A percentile compares a stretch with the other conserved stretches of the same genome.
phyloP scores from a whole-genome alignment of 2,329 filamentous ascomycete genomes.

The Juglanconis sp. region DNA sequence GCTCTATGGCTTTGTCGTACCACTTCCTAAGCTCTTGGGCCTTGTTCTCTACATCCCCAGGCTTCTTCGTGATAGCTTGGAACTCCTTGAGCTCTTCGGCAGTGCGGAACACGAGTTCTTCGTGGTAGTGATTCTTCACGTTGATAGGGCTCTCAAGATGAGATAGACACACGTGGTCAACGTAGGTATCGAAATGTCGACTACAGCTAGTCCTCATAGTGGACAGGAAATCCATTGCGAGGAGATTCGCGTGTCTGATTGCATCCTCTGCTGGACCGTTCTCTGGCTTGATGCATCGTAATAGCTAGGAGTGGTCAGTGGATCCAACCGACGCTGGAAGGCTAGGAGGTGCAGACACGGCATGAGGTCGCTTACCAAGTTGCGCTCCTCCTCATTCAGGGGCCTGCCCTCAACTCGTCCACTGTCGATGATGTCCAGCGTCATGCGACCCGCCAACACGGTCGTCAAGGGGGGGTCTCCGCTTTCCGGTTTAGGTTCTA shows the following conservation, averaged over 20 bases:
- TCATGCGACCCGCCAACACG: slow-evolving; percentile 12
- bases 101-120: slow-evolving; percentile 16
- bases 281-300: slow-evolving; percentile 11
- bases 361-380: slow-evolving; percentile 3
- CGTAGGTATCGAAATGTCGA: slow-evolving; percentile 5
- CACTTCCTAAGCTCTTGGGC: slow-evolving; percentile 4
- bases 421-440: slow-evolving; percentile 1
- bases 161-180: slow-evolving; percentile 5
- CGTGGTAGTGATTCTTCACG: slow-evolving; percentile 17
- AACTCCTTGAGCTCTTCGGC: slow-evolving; percentile 9
- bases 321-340: background rate
- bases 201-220: slow-evolving; percentile 8
- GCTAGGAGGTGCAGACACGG: background rate
- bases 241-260: slow-evolving; percentile 10
- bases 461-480: slow-evolving; percentile 11
- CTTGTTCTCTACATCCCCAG: background rate
- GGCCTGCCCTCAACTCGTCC: background rate
- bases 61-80: background rate
- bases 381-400: background rate
- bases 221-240: slow-evolving; percentile 15
- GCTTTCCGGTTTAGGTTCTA: background rate
- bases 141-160: slow-evolving; percentile 15
- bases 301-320: slow-evolving; percentile 1
- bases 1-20: slow-evolving; percentile 10
- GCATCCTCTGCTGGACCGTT: slow-evolving; percentile 6